Conservation (phyloP, 1,139 yeast genomes). For the Yamadazyma epiphylla region DNA sequence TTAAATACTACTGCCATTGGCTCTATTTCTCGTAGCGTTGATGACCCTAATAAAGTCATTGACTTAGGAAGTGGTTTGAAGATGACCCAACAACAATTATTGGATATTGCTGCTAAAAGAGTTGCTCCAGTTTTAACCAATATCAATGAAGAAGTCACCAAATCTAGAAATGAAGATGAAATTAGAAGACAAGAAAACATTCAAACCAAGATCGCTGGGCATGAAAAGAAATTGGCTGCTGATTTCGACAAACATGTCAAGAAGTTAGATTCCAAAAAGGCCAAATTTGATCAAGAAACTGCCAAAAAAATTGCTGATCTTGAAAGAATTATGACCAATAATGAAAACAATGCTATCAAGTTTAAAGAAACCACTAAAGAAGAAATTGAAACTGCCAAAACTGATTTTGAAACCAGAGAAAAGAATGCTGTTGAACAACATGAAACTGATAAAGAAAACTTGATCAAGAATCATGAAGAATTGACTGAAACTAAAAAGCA, state of each 20-base stretch:
- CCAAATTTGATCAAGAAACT: constrained; percentile 36
- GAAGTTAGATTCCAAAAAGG: constrained; percentile 39
- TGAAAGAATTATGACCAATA: constrained; percentile 22
- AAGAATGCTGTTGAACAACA: constrained; percentile 46
- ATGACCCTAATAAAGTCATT: constrained; percentile 48
- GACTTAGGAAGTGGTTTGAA: constrained; percentile 54
- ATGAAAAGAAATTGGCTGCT: constrained; percentile 40
- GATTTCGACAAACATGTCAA: constrained; percentile 40
- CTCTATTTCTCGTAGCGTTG: constrained; percentile 41
- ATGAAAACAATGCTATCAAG: constrained; percentile 28
- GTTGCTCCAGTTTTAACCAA: constrained; percentile 53
- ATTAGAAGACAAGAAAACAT: constrained; percentile 40
- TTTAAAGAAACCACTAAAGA: constrained; percentile 37
- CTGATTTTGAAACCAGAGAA: constrained; percentile 46
- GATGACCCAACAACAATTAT: constrained; percentile 52
- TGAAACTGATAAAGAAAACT: constrained; percentile 40
- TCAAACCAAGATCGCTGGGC: constrained; percentile 34
- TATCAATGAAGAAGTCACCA: constrained; percentile 49
- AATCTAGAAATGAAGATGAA: constrained; percentile 45
- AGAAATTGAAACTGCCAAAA: constrained; percentile 45
- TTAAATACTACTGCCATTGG: constrained; percentile 47
- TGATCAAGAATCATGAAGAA: constrained; percentile 43
- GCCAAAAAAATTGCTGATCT: constrained; percentile 33
- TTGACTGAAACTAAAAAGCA: constrained; percentile 46
- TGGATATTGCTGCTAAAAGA: constrained; percentile 53